phyloP scores from a whole-genome alignment of 2,329 filamentous ascomycete species.

The Rhynchosporium graminicola region DNA sequence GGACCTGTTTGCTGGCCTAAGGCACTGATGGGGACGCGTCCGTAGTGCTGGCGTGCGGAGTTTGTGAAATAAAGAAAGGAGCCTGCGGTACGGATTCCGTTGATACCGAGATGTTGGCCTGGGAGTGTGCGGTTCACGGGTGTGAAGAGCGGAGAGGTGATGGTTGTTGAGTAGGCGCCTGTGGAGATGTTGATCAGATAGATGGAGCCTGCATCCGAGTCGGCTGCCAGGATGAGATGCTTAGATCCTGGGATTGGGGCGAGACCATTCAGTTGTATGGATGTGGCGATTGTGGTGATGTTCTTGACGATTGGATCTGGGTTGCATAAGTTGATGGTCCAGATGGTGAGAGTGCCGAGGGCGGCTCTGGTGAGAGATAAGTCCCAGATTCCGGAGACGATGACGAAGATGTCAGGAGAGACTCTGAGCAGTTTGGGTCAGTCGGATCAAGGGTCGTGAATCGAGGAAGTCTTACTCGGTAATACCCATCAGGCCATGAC shows the following conservation, averaged over 20 bases:
- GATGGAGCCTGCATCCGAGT: conserved; percentile 35
- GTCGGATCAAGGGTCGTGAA: not conserved
- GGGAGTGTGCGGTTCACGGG: conserved; percentile 8
- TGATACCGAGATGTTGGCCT: conserved; percentile 32
- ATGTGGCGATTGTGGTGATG: conserved; percentile 25
- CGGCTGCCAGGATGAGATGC: conserved; percentile 33
- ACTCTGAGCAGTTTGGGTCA: conserved; percentile 15
- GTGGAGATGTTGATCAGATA: conserved; percentile 36
- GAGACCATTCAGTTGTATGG: conserved; percentile 33
- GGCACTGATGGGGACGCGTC: conserved; percentile 19
- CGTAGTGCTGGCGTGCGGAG: conserved; percentile 24
- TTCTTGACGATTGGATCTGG: conserved; percentile 24
- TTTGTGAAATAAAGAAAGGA: conserved; percentile 36
- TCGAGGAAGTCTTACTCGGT: conserved; percentile 30
- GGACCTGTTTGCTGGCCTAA: conserved; percentile 20
- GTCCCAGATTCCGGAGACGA: conserved; percentile 22
- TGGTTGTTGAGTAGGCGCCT: conserved; percentile 23
- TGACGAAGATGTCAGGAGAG: conserved; percentile 21
- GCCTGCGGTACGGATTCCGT: conserved; percentile 31
- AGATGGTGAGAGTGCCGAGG: conserved; percentile 25
- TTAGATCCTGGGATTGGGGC: conserved; percentile 22
- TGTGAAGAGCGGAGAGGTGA: conserved; percentile 15
- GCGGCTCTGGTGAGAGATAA: conserved; percentile 16
- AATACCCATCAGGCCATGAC: conserved; percentile 39
- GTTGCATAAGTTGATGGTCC: conserved; percentile 27